These are phyloP conservation scores for Coffea canephora DNA, from an alignment of 257 asterid species.

Conservation along the genomic window DNA sequence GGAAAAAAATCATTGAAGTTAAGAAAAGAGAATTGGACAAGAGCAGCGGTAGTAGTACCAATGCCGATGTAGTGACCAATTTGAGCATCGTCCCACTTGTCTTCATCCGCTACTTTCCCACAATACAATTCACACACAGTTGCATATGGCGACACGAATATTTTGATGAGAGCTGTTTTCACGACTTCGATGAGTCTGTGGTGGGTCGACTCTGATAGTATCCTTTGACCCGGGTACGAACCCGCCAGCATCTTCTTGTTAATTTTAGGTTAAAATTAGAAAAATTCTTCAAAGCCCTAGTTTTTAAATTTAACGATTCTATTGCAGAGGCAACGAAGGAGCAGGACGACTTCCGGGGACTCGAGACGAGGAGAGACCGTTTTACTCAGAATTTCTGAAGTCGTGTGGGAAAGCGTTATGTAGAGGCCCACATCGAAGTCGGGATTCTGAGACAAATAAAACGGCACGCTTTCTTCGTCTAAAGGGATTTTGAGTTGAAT, in stretches of 20 bases:
- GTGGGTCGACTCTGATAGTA: constrained; percentile 54
- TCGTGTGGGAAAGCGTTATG: too few relatives aligned
- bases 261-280: background rate
- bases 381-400: too few relatives aligned
- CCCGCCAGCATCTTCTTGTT: constrained; percentile 30
- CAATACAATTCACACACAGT: constrained; percentile 77
- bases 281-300: too few relatives aligned
- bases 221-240: constrained; percentile 43
- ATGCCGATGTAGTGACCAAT: constrained; percentile 95
- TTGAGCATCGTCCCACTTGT: constrained; percentile 90
- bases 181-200: constrained; percentile 74
- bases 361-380: too few relatives aligned
- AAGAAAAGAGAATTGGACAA: too few relatives aligned
- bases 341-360: too few relatives aligned
- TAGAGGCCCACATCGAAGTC: too few relatives aligned
- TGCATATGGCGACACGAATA: constrained; percentile 90
- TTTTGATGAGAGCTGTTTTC: constrained; percentile 72
- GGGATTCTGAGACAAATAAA: too few relatives aligned
- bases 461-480: too few relatives aligned
- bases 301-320: too few relatives aligned
- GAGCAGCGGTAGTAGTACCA: constrained; percentile 37
- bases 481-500: too few relatives aligned
- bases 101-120: constrained; percentile 78
- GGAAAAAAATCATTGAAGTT: background rate
- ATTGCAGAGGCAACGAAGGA: too few relatives aligned